A percentile compares a stretch with the other conserved stretches of the same genome.
phyloP scores from a whole-genome alignment of 495 filamentous ascomycete genomes.

The Aspergillus campestris region DNA sequence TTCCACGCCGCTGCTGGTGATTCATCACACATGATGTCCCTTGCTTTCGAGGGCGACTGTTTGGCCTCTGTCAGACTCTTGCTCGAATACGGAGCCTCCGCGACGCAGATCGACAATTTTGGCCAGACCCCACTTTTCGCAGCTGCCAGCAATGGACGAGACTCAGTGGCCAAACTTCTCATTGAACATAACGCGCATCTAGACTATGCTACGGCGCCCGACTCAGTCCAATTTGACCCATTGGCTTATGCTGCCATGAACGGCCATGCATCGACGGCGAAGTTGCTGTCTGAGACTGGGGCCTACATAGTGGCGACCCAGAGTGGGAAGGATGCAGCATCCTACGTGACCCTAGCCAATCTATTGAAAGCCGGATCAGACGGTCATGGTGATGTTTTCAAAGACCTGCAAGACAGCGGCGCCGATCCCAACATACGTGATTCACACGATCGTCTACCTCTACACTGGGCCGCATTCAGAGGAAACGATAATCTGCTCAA shows the following conservation, averaged over 20 bases:
- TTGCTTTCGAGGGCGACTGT: neutral
- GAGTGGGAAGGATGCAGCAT: neutral
- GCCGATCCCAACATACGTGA: neutral
- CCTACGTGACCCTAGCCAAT: slow-evolving; percentile 1
- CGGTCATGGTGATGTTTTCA: neutral
- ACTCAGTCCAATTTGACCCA: neutral
- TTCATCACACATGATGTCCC: neutral
- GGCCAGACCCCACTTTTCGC: neutral
- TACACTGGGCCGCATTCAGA: neutral
- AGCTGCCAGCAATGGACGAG: neutral
- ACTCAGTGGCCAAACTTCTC: neutral
- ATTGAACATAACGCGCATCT: neutral
- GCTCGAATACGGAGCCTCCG: neutral
- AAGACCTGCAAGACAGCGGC: neutral
- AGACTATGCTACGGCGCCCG: neutral
- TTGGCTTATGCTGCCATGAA: slow-evolving; percentile 1
- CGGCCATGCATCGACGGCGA: neutral
- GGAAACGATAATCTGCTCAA: neutral
- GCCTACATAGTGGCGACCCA: neutral
- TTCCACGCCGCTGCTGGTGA: neutral
- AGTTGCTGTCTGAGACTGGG: neutral
- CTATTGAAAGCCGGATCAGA: neutral
- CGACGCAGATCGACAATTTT: neutral
- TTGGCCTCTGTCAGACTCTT: slow-evolving; percentile 1
- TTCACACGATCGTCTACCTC: neutral